Conservation (phyloP, 305 asterid genomes). For the Solanum hybrid region DNA sequence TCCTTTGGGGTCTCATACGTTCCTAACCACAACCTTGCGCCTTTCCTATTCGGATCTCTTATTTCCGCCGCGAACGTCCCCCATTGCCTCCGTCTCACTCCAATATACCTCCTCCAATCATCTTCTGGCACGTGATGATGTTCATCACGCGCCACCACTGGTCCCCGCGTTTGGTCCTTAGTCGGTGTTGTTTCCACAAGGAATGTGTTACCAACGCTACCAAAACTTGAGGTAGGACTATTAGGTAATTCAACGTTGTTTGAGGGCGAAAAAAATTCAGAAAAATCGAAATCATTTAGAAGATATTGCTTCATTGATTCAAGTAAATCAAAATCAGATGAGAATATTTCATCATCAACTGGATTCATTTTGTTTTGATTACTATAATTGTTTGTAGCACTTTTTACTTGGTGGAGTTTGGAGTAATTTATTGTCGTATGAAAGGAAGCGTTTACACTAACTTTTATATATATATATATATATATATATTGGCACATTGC, state of each 20-base stretch:
- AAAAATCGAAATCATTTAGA: slow-evolving; percentile 28
- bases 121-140: not conserved
- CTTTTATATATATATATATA: too few species aligned
- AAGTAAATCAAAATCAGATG: slow-evolving; percentile 10
- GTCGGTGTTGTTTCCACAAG: not conserved
- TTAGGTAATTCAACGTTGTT: not conserved
- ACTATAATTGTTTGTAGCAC: not conserved
- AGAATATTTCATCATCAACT: not conserved
- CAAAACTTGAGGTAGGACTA: not conserved
- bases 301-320: slow-evolving; percentile 31
- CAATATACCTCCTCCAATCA: slow-evolving; percentile 27
- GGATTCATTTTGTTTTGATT: not conserved
- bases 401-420: not conserved
- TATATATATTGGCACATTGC: not conserved
- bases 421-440: not conserved
- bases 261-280: slow-evolving; percentile 1
- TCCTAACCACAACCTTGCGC: slow-evolving; percentile 40
- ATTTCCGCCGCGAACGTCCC: slow-evolving; percentile 46
- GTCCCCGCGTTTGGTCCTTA: too few species aligned
- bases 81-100: slow-evolving; percentile 52
- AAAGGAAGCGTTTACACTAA: not conserved
- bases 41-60: slow-evolving; percentile 25
- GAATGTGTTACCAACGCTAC: not conserved
- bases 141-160: not conserved
- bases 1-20: slow-evolving; percentile 42